Evolutionary conservation across 2,329 filamentous ascomycete species (phyloP), one percentile per base, ranked within the genome.

Genomic region (Talaromyces pinophilus): DNA sequence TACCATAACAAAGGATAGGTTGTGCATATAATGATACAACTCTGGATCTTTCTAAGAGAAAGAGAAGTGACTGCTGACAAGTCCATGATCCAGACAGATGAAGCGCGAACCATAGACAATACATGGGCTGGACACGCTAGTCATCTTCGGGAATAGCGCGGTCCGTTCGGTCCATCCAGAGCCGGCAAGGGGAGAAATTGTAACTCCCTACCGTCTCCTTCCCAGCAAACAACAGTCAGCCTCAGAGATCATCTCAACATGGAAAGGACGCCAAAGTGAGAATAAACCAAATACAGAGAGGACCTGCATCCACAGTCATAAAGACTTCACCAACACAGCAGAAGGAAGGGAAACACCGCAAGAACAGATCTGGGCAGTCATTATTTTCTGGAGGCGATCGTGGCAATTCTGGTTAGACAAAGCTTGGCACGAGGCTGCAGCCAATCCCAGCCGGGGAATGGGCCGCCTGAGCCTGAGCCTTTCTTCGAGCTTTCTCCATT

Each of bases 391-490:
- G 38, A 59, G 65, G 52, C 61, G 55, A 63, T 67, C 65, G 61
- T 59, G 65, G 65, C 64, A 38, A 30, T 50, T 66, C 64, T 40
- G 64, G 59, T 59, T 63, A 60, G 55, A 63, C 65, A 54, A 63
- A 25, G 61, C 65, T 67, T 67, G 65, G 65, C 65, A 59, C 33
- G 38, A 33, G 61, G 7, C 60, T 13, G 28, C 28, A 67, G 65
- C 65, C 65, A 67, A 67, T 67, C 54, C 42, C 65, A 55, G 54
- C 60, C 46, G 25, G 54, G 52, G 19, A 57, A 67, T 63, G 65
- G 60, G 65, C 65, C 60, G 65, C 65, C 42, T 57, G 54, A 64
- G 52, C 48, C 66, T 64, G 55, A 60, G 57, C 55, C 62, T 57
- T 65, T 63, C 57, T 60, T 46, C 35, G 40, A 46, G 22, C 59